These are phyloP conservation scores for Emmonsia crescens DNA, from an alignment of 2,329 filamentous ascomycete species.

Conservation along the genomic window DNA sequence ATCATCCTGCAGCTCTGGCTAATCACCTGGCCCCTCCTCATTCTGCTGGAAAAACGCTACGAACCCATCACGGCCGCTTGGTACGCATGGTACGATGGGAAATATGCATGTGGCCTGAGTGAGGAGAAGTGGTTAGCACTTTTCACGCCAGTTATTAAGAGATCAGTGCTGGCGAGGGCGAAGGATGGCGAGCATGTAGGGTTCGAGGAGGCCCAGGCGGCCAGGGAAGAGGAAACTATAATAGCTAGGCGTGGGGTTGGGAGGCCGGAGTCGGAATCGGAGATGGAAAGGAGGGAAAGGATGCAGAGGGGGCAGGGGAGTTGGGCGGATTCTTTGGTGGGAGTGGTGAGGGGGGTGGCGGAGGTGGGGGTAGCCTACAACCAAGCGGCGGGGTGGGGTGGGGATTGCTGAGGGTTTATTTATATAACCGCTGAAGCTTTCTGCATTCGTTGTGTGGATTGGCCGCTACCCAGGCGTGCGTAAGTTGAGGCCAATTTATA, in stretches of 20 bases:
- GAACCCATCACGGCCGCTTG: conserved; percentile 24
- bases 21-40: conserved; percentile 30
- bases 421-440: conserved; percentile 1
- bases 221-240: background rate
- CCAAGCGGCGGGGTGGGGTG: conserved; percentile 16
- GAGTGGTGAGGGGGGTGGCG: conserved; percentile 60
- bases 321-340: conserved; percentile 53
- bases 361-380: conserved; percentile 36
- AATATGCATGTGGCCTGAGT: conserved; percentile 15
- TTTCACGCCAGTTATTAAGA: conserved; percentile 26
- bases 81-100: conserved; percentile 16
- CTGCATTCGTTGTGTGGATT: background rate
- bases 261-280: conserved; percentile 8
- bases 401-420: conserved; percentile 10
- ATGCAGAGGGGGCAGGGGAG: conserved; percentile 15
- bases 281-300: conserved; percentile 15
- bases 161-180: conserved; percentile 25
- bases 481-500: no score
- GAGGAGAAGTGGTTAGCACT: conserved; percentile 22
- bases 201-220: conserved; percentile 11
- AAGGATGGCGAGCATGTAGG: conserved; percentile 14
- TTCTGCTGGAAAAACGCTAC: conserved; percentile 28
- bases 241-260: background rate
- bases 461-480: background rate
- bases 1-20: conserved; percentile 32